Base-by-base conservation (phyloP, 1,284 basidiomycete genomes). In the Sporisorium graminicola region DNA sequence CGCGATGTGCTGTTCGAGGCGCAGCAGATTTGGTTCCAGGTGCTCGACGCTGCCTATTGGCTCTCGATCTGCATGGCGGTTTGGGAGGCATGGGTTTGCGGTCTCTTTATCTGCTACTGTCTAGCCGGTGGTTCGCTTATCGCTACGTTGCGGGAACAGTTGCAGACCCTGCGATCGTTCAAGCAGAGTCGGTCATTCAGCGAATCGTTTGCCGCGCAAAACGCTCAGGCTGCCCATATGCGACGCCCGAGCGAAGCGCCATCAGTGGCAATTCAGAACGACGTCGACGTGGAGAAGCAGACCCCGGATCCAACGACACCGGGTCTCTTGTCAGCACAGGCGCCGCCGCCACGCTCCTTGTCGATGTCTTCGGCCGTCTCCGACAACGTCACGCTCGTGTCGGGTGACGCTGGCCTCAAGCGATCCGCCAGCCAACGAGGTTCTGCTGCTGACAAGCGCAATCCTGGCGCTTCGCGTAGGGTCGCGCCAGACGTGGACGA, bases 11-110 rank as follows among this genome's bases (percentile, higher is more conserved):
- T 74, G 49, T 29, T 74, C 16, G 62, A 74, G 31, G 66, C 65
- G 6, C 72, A 74, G 59, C 50, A 54, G 29, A 69, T 74, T 52
- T 74, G 72, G 72, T 69, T 64, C 55, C 44, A 60, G 24, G 59
- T 66, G n/a, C 44, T 74, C 7, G 72, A 69, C 27, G 58, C 72
- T 3, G 65, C 65, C 16, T 64, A 60, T 31, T 68, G 53, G 27
- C 7, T 65, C 24, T 69, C 64, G 13, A 60, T 69, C 52, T 68
- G 66, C 59, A 61, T 74, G 60, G 46, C 53, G 4, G 57, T 70
- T 7, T 74, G 67, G 66, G 61, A 62, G 26, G 63, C 60, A 18
- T 68, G 65, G 65, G 65, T 61, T 0, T 74, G 60, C 55, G 47
- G 42, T 22, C 31, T 74, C 0, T 56, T 64, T 22, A 26, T 68